phyloP scores from a whole-genome alignment of 2,329 filamentous ascomycete species.

The Penicillium sp. region DNA sequence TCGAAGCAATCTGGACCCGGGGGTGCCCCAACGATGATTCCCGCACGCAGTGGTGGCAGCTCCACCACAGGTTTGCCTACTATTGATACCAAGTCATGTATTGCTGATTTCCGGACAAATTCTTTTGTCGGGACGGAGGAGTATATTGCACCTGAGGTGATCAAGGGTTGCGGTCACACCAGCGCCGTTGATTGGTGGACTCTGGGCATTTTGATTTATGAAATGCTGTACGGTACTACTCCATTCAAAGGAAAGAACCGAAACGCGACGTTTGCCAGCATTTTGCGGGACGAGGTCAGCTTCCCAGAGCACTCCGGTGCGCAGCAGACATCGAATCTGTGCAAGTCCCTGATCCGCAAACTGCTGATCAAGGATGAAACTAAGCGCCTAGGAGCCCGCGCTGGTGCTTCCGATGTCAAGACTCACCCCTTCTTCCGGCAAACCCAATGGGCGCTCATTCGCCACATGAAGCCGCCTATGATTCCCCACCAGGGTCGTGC shows the following conservation, averaged over 20 bases:
- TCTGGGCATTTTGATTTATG: slow-evolving; percentile 91
- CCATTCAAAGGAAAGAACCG: slow-evolving; percentile 99
- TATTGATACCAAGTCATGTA: slow-evolving; percentile 98
- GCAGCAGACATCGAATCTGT: slow-evolving; percentile 86
- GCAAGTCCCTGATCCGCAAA: slow-evolving; percentile 95
- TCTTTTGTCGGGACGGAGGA: slow-evolving; percentile 98
- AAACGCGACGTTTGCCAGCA: slow-evolving; percentile 97
- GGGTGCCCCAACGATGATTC: slow-evolving; percentile 96
- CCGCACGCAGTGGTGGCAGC: slow-evolving; percentile 75
- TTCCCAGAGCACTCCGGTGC: slow-evolving; percentile 86
- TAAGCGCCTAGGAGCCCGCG: slow-evolving; percentile 84
- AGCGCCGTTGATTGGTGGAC: slow-evolving; percentile 99
- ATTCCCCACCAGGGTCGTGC: slow-evolving; percentile 79
- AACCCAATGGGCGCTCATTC: slow-evolving; percentile 94
- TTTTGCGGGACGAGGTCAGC: slow-evolving; percentile 88
- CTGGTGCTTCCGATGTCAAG: slow-evolving; percentile 96
- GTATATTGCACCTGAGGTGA: slow-evolving; percentile 97
- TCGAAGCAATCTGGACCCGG: slow-evolving; percentile 96
- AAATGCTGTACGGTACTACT: slow-evolving; percentile 98
- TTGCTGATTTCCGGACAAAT: slow-evolving; percentile 96
- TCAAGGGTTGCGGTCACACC: slow-evolving; percentile 96
- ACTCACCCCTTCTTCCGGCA: slow-evolving; percentile 91
- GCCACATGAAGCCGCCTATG: slow-evolving; percentile 97
- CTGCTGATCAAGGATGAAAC: slow-evolving; percentile 97
- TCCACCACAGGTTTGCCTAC: slow-evolving; percentile 84